Percentiles rank a stretch among this genome's conserved stretches.
Evolutionary conservation across 108 stramenopile genomes (phyloP).

Genomic region (Cyclostephanos invisitatus): DNA sequence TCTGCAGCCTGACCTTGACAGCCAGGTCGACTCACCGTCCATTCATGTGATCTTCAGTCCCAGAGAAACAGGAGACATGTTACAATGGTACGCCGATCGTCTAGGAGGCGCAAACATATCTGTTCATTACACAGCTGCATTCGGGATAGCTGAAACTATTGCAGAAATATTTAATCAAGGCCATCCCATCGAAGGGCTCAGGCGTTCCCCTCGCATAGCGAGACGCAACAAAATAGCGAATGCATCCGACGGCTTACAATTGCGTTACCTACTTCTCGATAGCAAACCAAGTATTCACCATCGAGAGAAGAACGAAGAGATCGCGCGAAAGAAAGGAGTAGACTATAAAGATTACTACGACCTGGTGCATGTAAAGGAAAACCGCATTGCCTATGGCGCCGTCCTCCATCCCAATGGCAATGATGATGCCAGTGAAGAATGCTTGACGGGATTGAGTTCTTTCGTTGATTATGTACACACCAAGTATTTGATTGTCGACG

Average conservation of each 20-base stretch:
- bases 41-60: conserved; percentile 43
- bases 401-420: conserved; percentile 11
- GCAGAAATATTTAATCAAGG: conserved; percentile 31
- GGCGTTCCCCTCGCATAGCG: conserved; percentile 40
- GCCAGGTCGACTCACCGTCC: conserved; percentile 12
- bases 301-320: conserved; percentile 19
- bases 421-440: conserved; percentile 8
- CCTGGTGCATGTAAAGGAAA: conserved; percentile 18
- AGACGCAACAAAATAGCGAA: neutral
- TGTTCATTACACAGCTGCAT: conserved; percentile 41
- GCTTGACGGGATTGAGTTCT: conserved; percentile 37
- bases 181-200: conserved; percentile 18
- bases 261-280: conserved; percentile 47
- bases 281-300: conserved; percentile 32
- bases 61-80: conserved; percentile 30
- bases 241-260: neutral
- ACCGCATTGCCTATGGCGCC: conserved; percentile 40
- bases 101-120: conserved; percentile 23
- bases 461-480: conserved; percentile 43
- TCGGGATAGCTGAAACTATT: conserved; percentile 36
- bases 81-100: conserved; percentile 42
- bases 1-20: conserved; percentile 28
- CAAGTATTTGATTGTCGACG: conserved; percentile 44
- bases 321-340: conserved; percentile 28
- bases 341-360: conserved; percentile 38